phyloP scores from a whole-genome alignment of 2,329 filamentous ascomycete species.

The Teratosphaeria zuluensis region DNA sequence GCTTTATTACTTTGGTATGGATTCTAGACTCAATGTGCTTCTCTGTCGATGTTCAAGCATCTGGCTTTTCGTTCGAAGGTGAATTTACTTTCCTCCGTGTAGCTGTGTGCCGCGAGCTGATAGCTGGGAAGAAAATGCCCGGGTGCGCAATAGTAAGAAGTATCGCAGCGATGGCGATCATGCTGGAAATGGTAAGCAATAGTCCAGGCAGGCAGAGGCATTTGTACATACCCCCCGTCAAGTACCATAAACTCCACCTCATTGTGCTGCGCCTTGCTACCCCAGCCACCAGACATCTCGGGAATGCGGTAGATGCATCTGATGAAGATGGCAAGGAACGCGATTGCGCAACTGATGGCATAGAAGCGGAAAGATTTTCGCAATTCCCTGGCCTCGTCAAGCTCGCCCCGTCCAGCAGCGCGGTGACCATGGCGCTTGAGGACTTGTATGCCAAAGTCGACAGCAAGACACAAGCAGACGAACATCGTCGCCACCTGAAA shows the following conservation, averaged over 20 bases:
- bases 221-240: constrained; percentile 36
- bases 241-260: constrained; percentile 39
- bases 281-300: constrained; percentile 43
- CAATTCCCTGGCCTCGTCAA: constrained; percentile 30
- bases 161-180: constrained; percentile 35
- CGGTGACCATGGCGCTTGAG: constrained; percentile 3
- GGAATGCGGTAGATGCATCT: constrained; percentile 53
- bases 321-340: constrained; percentile 56
- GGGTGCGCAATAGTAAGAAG: constrained; percentile 36
- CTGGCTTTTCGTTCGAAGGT: background rate
- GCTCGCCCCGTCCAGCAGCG: constrained; percentile 2
- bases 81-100: background rate
- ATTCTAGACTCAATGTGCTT: background rate
- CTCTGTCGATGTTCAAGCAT: background rate
- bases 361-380: constrained; percentile 42
- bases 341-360: constrained; percentile 44
- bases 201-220: background rate
- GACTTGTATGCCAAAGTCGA: constrained; percentile 29
- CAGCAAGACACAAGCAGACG: constrained; percentile 31
- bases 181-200: constrained; percentile 23
- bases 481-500: constrained; percentile 36
- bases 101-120: constrained; percentile 4
- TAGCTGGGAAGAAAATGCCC: constrained; percentile 33
- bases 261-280: constrained; percentile 36
- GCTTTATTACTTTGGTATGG: background rate